Evolutionary conservation across 2,329 filamentous ascomycete species (phyloP).

Genomic region (Trichoderma sp.): DNA sequence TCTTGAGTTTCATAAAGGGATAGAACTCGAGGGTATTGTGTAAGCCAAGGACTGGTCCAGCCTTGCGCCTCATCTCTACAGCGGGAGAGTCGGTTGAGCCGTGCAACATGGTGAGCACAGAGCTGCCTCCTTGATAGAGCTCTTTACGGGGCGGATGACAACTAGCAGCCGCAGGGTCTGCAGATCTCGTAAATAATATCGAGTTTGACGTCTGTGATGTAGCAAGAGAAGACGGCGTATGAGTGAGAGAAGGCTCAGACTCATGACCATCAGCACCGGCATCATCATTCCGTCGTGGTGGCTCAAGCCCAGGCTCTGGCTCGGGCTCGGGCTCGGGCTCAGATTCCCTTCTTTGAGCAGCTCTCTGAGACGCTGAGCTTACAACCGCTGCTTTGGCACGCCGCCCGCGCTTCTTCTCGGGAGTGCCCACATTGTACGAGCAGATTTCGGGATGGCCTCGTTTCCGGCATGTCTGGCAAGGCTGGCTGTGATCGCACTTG

Average conservation of each 20-base stretch:
- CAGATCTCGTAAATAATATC: neutral
- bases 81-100: neutral
- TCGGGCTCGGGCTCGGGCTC: neutral
- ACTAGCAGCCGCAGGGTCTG: neutral
- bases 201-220: neutral
- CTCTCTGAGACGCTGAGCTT: neutral
- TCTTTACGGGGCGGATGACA: neutral
- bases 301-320: neutral
- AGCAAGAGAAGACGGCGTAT: neutral
- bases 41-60: conserved; percentile 9
- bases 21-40: conserved; percentile 15
- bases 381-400: neutral
- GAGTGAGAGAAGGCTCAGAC: neutral
- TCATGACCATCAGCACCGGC: neutral
- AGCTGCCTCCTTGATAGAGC: conserved; percentile 11
- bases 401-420: neutral
- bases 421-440: conserved; percentile 4
- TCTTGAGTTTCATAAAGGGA: conserved; percentile 18
- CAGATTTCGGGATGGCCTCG: conserved; percentile 17
- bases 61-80: conserved; percentile 13
- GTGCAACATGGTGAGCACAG: conserved; percentile 5
- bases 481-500: conserved; percentile 16
- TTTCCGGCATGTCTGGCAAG: conserved; percentile 15
- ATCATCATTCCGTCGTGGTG: neutral
- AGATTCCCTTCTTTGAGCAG: neutral